Evolutionary conservation across 139 green algal genomes (phyloP).

Genomic region (Volvox africanus): DNA sequence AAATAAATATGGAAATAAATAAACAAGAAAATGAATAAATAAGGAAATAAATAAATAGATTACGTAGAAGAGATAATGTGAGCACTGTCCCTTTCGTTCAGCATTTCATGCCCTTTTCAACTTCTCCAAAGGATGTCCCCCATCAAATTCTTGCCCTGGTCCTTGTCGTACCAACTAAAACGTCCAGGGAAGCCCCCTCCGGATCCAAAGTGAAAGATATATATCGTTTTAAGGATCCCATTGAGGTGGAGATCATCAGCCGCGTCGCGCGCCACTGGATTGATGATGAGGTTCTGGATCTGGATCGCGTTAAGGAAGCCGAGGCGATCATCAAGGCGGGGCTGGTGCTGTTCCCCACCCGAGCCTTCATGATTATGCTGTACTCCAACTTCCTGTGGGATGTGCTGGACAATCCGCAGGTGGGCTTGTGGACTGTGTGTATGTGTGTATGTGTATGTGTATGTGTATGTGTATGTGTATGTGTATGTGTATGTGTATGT

Average conservation of each 20-base stretch:
- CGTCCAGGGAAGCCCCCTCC: slow-evolving; percentile 13
- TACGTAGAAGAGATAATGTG: too few species aligned
- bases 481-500: neutral
- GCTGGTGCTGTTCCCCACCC: slow-evolving; percentile 52
- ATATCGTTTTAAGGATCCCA: slow-evolving; percentile 38
- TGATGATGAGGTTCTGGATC: slow-evolving; percentile 41
- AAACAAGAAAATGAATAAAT: too few species aligned
- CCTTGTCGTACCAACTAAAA: neutral
- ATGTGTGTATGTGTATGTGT: neutral
- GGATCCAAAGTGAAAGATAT: slow-evolving; percentile 49
- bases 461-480: neutral
- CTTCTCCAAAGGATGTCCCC: too few species aligned
- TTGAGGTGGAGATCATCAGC: slow-evolving; percentile 48
- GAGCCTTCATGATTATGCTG: slow-evolving; percentile 53
- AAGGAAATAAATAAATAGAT: too few species aligned
- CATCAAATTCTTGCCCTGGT: too few species aligned
- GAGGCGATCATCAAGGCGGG: slow-evolving; percentile 55
- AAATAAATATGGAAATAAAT: too few species aligned
- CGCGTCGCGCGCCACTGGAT: slow-evolving; percentile 38
- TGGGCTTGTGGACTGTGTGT: neutral
- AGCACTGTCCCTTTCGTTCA: too few species aligned
- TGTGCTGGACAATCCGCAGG: slow-evolving; percentile 49
- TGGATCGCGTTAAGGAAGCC: slow-evolving; percentile 47
- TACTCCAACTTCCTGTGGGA: slow-evolving; percentile 56
- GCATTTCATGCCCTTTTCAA: too few species aligned